phyloP scores from a whole-genome alignment of 1,284 basidiomycete species.

The Meripilus lineatus region DNA sequence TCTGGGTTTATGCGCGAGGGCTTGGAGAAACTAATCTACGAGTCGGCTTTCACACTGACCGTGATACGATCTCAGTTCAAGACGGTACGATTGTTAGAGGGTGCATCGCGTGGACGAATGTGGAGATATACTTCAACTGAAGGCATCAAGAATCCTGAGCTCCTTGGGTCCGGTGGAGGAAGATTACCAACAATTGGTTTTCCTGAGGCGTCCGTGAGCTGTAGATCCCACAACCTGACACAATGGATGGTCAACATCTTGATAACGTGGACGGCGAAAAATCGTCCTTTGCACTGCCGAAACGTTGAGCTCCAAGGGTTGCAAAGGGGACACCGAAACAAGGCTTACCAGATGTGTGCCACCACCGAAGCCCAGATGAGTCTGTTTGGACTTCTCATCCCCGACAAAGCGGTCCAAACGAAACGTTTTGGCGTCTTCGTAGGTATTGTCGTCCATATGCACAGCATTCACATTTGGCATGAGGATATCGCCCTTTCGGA shows the following conservation, averaged over 20 bases:
- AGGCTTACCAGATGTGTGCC: background rate
- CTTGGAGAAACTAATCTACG: too few species aligned
- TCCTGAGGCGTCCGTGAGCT: too few species aligned
- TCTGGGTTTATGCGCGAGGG: too few species aligned
- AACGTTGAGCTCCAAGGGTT: too few species aligned
- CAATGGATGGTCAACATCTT: background rate
- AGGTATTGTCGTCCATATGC: background rate
- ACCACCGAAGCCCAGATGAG: background rate
- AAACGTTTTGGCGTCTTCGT: background rate
- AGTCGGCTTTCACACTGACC: too few species aligned
- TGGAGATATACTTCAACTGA: too few species aligned
- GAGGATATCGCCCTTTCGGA: background rate
- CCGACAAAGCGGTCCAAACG: background rate
- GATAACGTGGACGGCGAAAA: background rate
- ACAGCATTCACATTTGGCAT: background rate
- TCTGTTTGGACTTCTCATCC: background rate
- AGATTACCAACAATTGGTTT: too few species aligned
- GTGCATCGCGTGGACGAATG: too few species aligned
- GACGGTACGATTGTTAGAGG: too few species aligned
- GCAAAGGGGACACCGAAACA: background rate
- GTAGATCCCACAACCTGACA: background rate
- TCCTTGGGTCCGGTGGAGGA: too few species aligned
- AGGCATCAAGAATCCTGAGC: too few species aligned
- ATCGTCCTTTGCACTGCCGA: constrained; percentile 2
- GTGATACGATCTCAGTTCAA: too few species aligned